Conservation (phyloP, 495 filamentous ascomycete genomes). For the Penicillium bialowiezense region DNA sequence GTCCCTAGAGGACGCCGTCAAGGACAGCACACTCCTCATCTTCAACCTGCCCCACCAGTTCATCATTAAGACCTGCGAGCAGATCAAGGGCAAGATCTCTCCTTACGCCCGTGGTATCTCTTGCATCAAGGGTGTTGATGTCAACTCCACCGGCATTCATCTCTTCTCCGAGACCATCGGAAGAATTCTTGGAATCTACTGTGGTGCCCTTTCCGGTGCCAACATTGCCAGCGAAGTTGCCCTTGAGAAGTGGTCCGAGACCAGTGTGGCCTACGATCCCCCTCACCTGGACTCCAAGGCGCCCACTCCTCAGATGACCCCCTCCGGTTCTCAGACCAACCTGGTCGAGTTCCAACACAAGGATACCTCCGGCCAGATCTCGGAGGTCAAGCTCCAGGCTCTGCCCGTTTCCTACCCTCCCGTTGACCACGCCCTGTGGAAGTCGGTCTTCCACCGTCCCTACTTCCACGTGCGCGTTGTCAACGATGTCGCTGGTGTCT, state of each 20-base stretch:
- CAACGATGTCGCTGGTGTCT: constrained; percentile 90
- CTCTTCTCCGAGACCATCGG: constrained; percentile 97
- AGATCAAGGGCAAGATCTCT: constrained; percentile 82
- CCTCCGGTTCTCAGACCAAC: constrained; percentile 55
- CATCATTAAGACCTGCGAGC: constrained; percentile 80
- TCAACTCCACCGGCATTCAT: constrained; percentile 73
- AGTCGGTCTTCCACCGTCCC: constrained; percentile 87
- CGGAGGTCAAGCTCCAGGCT: constrained; percentile 63
- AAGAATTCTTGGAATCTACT: constrained; percentile 87
- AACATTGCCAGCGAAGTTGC: constrained; percentile 98
- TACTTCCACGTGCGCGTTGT: constrained; percentile 97
- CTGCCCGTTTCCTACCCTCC: constrained; percentile 78
- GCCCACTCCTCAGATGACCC: constrained; percentile 59
- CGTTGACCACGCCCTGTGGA: constrained; percentile 73
- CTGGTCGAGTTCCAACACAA: constrained; percentile 62
- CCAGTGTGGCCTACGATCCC: constrained; percentile 93
- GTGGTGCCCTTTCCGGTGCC: constrained; percentile 90
- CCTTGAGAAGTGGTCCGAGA: constrained; percentile 92
- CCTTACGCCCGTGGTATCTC: constrained; percentile 92
- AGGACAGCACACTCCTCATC: constrained; percentile 78
- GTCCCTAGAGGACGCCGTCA: constrained; percentile 75
- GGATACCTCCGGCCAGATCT: constrained; percentile 58
- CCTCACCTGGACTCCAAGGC: constrained; percentile 75
- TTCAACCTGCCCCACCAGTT: constrained; percentile 99
- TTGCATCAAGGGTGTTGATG: constrained; percentile 97